These are phyloP conservation scores for Hypoxylon crocopeplum DNA, from an alignment of 495 filamentous ascomycete species.

Conservation along the genomic window DNA sequence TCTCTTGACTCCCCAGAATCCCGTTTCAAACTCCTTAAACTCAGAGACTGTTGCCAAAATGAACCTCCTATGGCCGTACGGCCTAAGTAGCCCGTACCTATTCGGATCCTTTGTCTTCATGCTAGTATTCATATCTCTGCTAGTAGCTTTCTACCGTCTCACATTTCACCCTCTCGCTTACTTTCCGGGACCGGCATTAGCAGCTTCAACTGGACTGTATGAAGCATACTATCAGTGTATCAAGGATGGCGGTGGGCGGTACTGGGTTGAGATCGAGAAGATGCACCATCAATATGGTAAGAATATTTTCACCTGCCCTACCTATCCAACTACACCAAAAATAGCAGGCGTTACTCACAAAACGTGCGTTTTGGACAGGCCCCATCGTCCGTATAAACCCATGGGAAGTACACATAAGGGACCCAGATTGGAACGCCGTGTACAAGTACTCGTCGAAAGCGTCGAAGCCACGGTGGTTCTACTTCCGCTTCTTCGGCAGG, in stretches of 20 bases:
- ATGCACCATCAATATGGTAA: slow-evolving; percentile 56
- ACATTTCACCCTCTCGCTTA: slow-evolving; percentile 50
- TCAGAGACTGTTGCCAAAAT: not conserved
- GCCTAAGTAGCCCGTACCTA: slow-evolving; percentile 1
- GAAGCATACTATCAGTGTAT: slow-evolving; percentile 58
- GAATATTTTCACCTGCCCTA: not conserved
- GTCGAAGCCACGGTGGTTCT: slow-evolving; percentile 48
- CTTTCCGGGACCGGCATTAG: slow-evolving; percentile 57
- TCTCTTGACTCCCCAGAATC: too few relatives aligned
- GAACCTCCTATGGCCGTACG: slow-evolving; percentile 15
- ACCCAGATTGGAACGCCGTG: slow-evolving; percentile 44
- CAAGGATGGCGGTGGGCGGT: slow-evolving; percentile 46
- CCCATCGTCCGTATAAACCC: slow-evolving; percentile 64
- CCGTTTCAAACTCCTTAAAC: too few relatives aligned
- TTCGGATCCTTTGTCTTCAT: not conserved
- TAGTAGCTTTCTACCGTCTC: slow-evolving; percentile 45
- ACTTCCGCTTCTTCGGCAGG: slow-evolving; percentile 41
- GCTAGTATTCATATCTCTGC: not conserved
- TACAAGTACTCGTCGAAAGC: slow-evolving; percentile 41
- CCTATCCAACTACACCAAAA: not conserved
- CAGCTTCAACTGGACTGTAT: slow-evolving; percentile 54
- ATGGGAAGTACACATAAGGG: slow-evolving; percentile 46
- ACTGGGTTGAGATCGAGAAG: slow-evolving; percentile 49
- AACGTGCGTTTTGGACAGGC: slow-evolving; percentile 35
- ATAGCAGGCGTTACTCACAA: not conserved